phyloP scores from a whole-genome alignment of 495 filamentous ascomycete genomes.

The Cladorrhinum samala region DNA sequence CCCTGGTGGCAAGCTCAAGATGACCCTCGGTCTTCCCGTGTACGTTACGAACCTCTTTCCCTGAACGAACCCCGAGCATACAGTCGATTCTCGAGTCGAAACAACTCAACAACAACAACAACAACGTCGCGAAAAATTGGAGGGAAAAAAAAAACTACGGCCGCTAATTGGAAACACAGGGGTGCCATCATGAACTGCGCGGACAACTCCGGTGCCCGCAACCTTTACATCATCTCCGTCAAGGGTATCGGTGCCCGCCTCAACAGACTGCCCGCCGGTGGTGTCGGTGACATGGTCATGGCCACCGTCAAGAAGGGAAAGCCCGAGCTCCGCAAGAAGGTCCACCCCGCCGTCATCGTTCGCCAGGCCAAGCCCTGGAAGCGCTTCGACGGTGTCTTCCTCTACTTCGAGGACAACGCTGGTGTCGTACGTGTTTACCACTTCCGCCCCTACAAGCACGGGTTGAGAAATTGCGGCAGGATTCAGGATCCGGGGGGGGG shows the following conservation, averaged over 20 bases:
- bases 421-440: conserved; percentile 70
- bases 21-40: conserved; percentile 99
- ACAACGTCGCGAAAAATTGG: no score
- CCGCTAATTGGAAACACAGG: conserved; percentile 45
- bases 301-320: conserved; percentile 99
- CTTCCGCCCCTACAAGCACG: background rate
- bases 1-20: conserved; percentile 99
- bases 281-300: conserved; percentile 99
- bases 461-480: background rate
- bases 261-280: conserved; percentile 94
- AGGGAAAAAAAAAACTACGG: background rate
- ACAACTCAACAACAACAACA: no score
- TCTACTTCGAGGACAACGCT: conserved; percentile 99
- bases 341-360: conserved; percentile 98
- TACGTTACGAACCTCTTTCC: conserved; percentile 50
- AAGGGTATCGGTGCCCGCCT: conserved; percentile 98
- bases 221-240: conserved; percentile 99
- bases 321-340: conserved; percentile 98
- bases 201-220: conserved; percentile 97
- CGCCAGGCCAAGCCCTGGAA: conserved; percentile 99
- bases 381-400: conserved; percentile 91
- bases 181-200: conserved; percentile 95
- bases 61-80: background rate
- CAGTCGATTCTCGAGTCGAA: no score
- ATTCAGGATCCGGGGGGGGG: background rate